A percentile compares a stretch with the other conserved stretches of the same genome.
Conservation (phyloP, 2,329 filamentous ascomycete species). For the Diaporthe vaccinii region DNA sequence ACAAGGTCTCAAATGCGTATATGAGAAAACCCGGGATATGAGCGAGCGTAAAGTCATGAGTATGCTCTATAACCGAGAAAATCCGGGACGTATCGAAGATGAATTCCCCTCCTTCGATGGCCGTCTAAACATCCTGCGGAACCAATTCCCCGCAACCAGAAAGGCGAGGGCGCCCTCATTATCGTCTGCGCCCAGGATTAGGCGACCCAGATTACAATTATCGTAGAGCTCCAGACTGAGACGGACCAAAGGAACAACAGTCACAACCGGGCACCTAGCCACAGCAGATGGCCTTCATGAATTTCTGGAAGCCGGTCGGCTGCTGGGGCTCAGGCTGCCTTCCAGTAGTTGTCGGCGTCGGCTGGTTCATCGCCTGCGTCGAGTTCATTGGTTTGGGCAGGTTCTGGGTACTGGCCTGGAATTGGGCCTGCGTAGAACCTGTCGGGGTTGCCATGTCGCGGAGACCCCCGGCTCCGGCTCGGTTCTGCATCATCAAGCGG, state of each 20-base stretch:
- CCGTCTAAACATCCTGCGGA: conserved; percentile 37
- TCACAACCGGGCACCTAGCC: conserved; percentile 64
- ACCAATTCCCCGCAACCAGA: conserved; percentile 29
- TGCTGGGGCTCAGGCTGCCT: conserved; percentile 75
- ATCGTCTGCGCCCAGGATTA: conserved; percentile 25
- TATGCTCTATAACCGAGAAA: conserved; percentile 41
- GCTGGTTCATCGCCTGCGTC: conserved; percentile 71
- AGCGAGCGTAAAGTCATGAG: conserved; percentile 43
- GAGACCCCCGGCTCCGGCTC: conserved; percentile 79
- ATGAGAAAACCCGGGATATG: conserved; percentile 41
- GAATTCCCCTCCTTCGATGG: conserved; percentile 37
- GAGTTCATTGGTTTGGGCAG: conserved; percentile 75
- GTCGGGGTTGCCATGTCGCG: conserved; percentile 86
- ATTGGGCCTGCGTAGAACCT: conserved; percentile 94
- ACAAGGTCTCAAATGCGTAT: conserved; percentile 42
- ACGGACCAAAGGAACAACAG: conserved; percentile 42
- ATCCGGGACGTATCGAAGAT: conserved; percentile 41
- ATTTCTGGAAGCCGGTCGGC: conserved; percentile 87
- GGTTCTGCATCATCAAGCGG: conserved; percentile 80
- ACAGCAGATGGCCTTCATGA: conserved; percentile 94
- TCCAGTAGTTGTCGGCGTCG: conserved; percentile 63
- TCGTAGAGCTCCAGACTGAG: conserved; percentile 22
- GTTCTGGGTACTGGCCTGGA: conserved; percentile 95
- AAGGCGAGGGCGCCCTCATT: conserved; percentile 33
- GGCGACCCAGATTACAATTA: conserved; percentile 33